These are phyloP conservation scores for Rhodotorula diobovata DNA, from an alignment of 768 basidiomycete species.

Conservation along the genomic window DNA sequence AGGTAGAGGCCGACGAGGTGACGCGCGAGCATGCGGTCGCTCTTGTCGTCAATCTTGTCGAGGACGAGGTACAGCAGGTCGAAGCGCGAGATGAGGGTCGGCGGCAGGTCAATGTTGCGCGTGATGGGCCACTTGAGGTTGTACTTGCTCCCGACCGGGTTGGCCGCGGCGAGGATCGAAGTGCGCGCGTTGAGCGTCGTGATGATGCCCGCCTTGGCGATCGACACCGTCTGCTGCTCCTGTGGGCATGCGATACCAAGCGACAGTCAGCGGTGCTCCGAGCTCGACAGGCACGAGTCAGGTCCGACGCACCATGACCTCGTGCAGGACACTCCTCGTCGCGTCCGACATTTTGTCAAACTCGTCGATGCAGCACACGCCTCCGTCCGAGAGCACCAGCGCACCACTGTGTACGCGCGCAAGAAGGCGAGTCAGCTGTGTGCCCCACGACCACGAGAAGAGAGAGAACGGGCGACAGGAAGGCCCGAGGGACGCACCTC, in stretches of 20 bases:
- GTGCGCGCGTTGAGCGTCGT: conserved; percentile 56
- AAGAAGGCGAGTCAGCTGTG: not conserved
- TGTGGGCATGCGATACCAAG: conserved; percentile 48
- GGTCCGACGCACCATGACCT: conserved; percentile 56
- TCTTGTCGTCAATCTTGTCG: conserved; percentile 83
- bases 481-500: conserved; percentile 53
- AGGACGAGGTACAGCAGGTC: conserved; percentile 93
- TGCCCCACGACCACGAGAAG: not conserved
- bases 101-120: conserved; percentile 92
- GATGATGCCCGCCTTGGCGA: conserved; percentile 57
- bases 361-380: conserved; percentile 97
- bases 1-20: conserved; percentile 90
- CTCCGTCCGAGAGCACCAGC: conserved; percentile 87
- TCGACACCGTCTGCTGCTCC: conserved; percentile 60
- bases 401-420: conserved; percentile 62
- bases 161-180: conserved; percentile 79
- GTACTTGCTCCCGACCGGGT: conserved; percentile 93
- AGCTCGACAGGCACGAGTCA: not conserved
- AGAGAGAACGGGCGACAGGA: not conserved
- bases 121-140: conserved; percentile 87
- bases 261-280: not conserved
- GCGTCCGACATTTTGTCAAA: conserved; percentile 62
- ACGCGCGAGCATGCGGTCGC: conserved; percentile 81
- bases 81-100: conserved; percentile 95
- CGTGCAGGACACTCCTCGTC: conserved; percentile 53